A percentile compares a stretch with the other conserved stretches of the same genome.
phyloP scores from a whole-genome alignment of 2,329 filamentous ascomycete species.

The Akanthomyces dipterigenus region DNA sequence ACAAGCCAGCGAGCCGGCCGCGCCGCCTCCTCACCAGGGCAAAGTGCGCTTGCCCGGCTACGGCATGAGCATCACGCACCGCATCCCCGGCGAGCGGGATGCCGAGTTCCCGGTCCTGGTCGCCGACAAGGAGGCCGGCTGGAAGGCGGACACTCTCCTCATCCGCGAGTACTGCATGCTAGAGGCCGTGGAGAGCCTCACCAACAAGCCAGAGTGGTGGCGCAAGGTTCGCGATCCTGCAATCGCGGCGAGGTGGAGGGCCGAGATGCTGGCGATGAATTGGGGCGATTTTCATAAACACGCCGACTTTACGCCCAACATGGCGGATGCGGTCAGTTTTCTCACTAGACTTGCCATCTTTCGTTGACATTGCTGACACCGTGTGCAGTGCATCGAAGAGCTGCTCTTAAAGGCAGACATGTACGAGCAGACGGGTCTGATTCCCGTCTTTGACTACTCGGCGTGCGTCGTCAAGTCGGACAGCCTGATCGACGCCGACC shows the following conservation, averaged over 20 bases:
- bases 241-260: constrained; percentile 23
- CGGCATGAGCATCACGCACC: not conserved
- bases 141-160: constrained; percentile 19
- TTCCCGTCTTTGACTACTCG: constrained; percentile 25
- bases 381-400: constrained; percentile 16
- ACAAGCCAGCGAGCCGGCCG: not conserved
- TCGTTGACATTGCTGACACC: not conserved
- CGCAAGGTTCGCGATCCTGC: constrained; percentile 22
- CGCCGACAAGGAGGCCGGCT: not conserved
- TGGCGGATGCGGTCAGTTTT: constrained; percentile 25
- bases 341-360: not conserved
- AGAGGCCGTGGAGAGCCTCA: constrained; percentile 25
- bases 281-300: constrained; percentile 19
- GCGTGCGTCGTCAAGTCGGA: constrained; percentile 31
- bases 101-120: not conserved
- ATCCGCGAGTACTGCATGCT: constrained; percentile 28
- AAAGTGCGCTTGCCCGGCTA: not conserved
- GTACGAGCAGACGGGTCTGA: not conserved
- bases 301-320: constrained; percentile 23
- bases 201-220: constrained; percentile 31
- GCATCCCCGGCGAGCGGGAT: not conserved
- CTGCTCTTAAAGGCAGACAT: not conserved
- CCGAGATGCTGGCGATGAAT: constrained; percentile 22
- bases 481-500: constrained; percentile 13
- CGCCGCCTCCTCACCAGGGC: not conserved